phyloP scores from a whole-genome alignment of 805 yeast species.

The Saturnispora sekii region DNA sequence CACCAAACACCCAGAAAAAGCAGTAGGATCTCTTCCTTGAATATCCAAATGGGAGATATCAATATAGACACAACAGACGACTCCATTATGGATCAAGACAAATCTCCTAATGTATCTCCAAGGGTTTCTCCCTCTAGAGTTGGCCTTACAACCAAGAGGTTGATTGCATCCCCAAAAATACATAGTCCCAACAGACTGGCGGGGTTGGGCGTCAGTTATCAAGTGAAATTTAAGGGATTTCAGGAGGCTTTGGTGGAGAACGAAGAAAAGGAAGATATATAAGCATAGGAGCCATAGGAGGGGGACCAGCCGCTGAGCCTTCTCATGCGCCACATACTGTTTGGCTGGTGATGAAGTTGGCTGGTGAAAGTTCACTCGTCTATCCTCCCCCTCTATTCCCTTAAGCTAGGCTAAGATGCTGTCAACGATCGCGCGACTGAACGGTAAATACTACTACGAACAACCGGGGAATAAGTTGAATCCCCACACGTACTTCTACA shows the following conservation, averaged over 20 bases:
- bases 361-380: no score
- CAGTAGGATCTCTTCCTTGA: constrained; percentile 11
- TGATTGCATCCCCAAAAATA: constrained; percentile 15
- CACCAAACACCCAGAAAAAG: constrained; percentile 6
- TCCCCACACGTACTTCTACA: constrained; percentile 32
- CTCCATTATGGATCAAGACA: not conserved
- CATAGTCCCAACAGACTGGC: constrained; percentile 15
- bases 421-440: no score
- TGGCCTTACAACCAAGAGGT: constrained; percentile 10
- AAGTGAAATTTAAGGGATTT: constrained; percentile 2
- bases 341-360: not conserved
- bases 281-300: no score
- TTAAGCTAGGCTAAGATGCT: no score
- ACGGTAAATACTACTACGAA: constrained; percentile 11
- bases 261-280: no score
- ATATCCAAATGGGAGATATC: constrained; percentile 10
- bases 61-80: constrained; percentile 5
- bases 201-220: constrained; percentile 11
- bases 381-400: no score
- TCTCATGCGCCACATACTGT: no score
- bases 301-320: no score
- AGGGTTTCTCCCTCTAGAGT: not conserved
- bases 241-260: no score
- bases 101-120: not conserved
- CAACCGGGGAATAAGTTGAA: constrained; percentile 15